Conservation (phyloP, 306 rosid genomes). For the Cucumis hystrix region DNA sequence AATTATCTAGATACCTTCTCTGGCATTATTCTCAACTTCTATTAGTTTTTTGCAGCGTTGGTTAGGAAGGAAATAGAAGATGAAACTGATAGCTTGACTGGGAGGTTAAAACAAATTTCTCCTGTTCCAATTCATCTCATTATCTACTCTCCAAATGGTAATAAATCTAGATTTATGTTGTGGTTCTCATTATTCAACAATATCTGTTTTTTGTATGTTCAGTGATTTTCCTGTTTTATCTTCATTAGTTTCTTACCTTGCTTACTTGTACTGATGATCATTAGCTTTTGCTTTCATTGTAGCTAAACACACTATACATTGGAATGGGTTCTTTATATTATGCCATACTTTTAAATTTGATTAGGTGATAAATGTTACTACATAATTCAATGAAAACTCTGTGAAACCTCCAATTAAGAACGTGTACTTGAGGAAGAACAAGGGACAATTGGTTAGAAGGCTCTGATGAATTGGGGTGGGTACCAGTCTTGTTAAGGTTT, state of each 20-base stretch:
- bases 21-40: not conserved
- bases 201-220: not conserved
- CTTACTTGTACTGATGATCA: not conserved
- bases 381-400: not conserved
- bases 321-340: not conserved
- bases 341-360: not conserved
- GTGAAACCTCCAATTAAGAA: too few relatives aligned
- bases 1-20: not conserved
- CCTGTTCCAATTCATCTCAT: conserved; percentile 83
- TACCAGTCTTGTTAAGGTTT: too few relatives aligned
- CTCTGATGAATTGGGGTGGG: too few relatives aligned
- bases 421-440: too few relatives aligned
- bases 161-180: not conserved
- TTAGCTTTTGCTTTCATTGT: not conserved
- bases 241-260: not conserved
- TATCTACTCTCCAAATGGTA: conserved; percentile 68
- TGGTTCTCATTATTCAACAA: not conserved
- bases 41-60: conserved; percentile 32
- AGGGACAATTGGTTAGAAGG: too few relatives aligned
- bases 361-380: not conserved
- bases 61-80: conserved; percentile 82
- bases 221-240: not conserved
- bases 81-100: conserved; percentile 66
- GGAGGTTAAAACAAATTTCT: conserved; percentile 67
- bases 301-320: not conserved